Evolutionary conservation across 2,329 filamentous ascomycete species (phyloP).

Genomic region (Calonectria multiphialidica): DNA sequence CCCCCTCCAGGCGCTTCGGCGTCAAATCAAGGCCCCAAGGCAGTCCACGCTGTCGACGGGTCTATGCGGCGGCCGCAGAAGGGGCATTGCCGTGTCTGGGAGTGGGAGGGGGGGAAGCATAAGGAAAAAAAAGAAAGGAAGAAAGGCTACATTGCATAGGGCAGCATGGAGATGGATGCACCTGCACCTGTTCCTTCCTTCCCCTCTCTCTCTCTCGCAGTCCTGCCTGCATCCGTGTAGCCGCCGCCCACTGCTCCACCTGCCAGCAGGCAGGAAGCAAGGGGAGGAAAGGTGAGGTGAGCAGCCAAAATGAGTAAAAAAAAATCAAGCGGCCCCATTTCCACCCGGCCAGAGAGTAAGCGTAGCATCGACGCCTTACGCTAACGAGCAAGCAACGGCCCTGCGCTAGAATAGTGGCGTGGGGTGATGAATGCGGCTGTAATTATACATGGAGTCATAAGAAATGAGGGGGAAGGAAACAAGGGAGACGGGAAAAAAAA

Average conservation of each 20-base stretch:
- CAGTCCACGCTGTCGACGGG: neutral
- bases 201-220: no score
- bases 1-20: neutral
- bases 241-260: no score
- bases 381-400: neutral
- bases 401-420: neutral
- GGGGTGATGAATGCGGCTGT: slow-evolving; percentile 5
- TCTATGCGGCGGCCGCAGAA: neutral
- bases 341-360: neutral
- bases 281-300: neutral
- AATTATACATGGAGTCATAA: slow-evolving; percentile 10
- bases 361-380: slow-evolving; percentile 6
- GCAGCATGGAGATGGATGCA: neutral
- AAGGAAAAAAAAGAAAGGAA: no score
- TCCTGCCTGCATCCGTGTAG: no score
- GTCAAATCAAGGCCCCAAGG: slow-evolving; percentile 1
- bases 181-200: no score
- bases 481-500: neutral
- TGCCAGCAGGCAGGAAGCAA: no score
- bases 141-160: no score
- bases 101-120: neutral
- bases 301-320: neutral
- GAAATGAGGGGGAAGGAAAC: neutral
- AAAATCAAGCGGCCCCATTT: neutral
- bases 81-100: neutral